Conservation (phyloP, 2,329 filamentous ascomycete species). For the Fusarium anguioides region DNA sequence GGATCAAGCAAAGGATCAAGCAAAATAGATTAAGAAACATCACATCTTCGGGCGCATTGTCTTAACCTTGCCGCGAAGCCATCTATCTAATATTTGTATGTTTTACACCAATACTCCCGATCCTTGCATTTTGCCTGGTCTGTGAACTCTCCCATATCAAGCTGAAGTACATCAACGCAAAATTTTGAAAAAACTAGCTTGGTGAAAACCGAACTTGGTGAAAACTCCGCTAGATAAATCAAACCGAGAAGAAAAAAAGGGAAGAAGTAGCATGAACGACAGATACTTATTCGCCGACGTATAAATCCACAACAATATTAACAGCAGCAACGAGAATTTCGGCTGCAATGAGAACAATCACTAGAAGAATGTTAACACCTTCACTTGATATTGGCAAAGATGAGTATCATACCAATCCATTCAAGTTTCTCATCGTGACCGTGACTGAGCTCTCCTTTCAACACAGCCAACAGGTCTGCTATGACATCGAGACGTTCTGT, state of each 20-base stretch:
- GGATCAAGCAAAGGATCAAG: constrained; percentile 16
- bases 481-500: constrained; percentile 90
- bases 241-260: background rate
- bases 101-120: constrained; percentile 29
- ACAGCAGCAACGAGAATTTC: constrained; percentile 93
- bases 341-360: constrained; percentile 94
- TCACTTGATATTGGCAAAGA: background rate
- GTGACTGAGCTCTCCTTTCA: constrained; percentile 95
- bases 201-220: background rate
- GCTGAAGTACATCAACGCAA: constrained; percentile 19
- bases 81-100: constrained; percentile 42
- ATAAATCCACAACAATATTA: constrained; percentile 95
- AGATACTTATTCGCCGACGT: constrained; percentile 60
- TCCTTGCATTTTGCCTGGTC: constrained; percentile 6
- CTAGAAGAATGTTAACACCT: constrained; percentile 56
- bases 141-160: constrained; percentile 5
- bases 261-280: background rate
- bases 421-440: constrained; percentile 90
- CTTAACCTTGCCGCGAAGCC: constrained; percentile 37
- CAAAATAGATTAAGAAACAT: constrained; percentile 15
- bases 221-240: constrained; percentile 11
- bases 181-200: background rate
- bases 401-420: constrained; percentile 79
- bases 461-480: constrained; percentile 88
- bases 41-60: constrained; percentile 16